A percentile compares a stretch with the other conserved stretches of the same genome.
These are phyloP conservation scores for Cichorium intybus DNA, from an alignment of 140 eudicot species.

Conservation along the genomic window DNA sequence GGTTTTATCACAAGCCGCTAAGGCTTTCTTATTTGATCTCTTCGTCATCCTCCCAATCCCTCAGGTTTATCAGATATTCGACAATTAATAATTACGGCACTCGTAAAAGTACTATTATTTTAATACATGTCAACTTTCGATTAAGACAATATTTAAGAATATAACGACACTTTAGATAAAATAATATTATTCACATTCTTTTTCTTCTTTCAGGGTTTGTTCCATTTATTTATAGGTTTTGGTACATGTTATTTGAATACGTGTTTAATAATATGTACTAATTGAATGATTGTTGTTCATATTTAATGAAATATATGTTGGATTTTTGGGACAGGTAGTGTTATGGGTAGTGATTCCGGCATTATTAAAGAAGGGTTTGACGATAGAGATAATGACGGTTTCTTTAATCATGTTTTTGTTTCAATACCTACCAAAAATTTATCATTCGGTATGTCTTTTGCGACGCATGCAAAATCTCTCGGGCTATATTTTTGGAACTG, in stretches of 20 bases:
- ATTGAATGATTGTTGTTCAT: neutral
- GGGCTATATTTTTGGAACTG: constrained; percentile 86
- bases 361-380: constrained; percentile 61
- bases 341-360: constrained; percentile 79
- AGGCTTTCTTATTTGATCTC: constrained; percentile 56
- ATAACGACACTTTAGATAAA: neutral
- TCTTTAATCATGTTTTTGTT: constrained; percentile 62
- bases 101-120: too few relatives aligned
- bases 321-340: constrained; percentile 50
- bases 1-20: constrained; percentile 32
- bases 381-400: constrained; percentile 65
- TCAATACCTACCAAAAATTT: constrained; percentile 91
- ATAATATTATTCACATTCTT: too few relatives aligned
- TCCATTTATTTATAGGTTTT: neutral
- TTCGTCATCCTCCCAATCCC: constrained; percentile 89
- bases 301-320: neutral
- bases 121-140: neutral
- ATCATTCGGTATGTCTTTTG: constrained; percentile 84
- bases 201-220: neutral
- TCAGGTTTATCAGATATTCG: constrained; percentile 38
- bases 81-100: too few relatives aligned
- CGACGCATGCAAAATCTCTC: constrained; percentile 94
- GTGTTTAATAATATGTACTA: too few relatives aligned
- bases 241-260: too few relatives aligned
- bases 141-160: neutral